Conservation (phyloP, 352 stramenopile species). For the Plasmopara halstedii region DNA sequence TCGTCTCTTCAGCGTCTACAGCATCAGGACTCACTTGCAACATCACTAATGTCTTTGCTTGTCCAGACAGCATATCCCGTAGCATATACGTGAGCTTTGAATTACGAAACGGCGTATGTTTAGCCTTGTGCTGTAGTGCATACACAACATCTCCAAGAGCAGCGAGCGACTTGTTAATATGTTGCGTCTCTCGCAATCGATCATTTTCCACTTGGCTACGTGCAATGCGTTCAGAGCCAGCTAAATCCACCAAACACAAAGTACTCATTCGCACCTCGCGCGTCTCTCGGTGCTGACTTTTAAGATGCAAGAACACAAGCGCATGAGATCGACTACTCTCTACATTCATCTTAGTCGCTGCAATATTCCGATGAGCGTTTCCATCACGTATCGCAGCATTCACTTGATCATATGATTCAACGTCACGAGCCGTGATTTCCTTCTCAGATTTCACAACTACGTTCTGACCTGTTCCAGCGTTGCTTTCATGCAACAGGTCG, state of each 20-base stretch:
- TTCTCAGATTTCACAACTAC: constrained; percentile 59
- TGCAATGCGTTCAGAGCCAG: constrained; percentile 92
- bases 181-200: constrained; percentile 93
- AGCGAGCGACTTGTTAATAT: constrained; percentile 98
- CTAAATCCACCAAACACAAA: constrained; percentile 97
- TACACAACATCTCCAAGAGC: constrained; percentile 97
- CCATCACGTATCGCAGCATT: no score
- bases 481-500: constrained; percentile 89
- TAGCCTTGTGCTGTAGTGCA: constrained; percentile 85
- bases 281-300: constrained; percentile 64
- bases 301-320: constrained; percentile 71
- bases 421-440: constrained; percentile 53
- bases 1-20: constrained; percentile 78
- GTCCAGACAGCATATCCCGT: constrained; percentile 85
- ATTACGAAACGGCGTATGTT: constrained; percentile 93
- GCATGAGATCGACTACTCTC: constrained; percentile 83
- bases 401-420: constrained; percentile 62
- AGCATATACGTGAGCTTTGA: constrained; percentile 94
- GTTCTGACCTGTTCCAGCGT: no score
- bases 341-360: constrained; percentile 79
- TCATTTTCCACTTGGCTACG: constrained; percentile 79
- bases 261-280: constrained; percentile 73
- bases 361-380: constrained; percentile 70
- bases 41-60: constrained; percentile 91
- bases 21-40: constrained; percentile 82